Percentiles rank a stretch among this genome's conserved stretches.
Conservation (phyloP, 2,329 filamentous ascomycete genomes). For the Trichoderma polysporum region DNA sequence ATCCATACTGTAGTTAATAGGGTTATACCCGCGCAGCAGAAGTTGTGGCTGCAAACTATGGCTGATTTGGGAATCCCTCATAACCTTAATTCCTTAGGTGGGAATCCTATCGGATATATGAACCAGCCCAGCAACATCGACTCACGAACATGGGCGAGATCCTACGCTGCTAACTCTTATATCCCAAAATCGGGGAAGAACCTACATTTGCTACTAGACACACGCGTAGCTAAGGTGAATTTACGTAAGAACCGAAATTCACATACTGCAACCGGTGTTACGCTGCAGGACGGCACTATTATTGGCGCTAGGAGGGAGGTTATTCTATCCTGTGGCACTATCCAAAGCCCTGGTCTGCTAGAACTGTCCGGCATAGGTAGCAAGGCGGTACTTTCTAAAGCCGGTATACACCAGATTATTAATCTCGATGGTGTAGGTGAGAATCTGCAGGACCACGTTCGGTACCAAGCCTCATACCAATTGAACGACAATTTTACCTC, state of each 20-base stretch:
- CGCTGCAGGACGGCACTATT: conserved; percentile 19
- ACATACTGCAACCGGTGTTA: background rate
- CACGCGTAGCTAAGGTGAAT: conserved; percentile 4
- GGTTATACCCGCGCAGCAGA: conserved; percentile 1
- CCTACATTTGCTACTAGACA: background rate
- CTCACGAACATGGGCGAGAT: background rate
- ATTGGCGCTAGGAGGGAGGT: conserved; percentile 38
- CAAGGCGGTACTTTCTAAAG: conserved; percentile 33
- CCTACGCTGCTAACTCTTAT: background rate
- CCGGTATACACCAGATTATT: conserved; percentile 33
- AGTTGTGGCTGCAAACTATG: conserved; percentile 12
- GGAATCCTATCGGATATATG: conserved; percentile 11
- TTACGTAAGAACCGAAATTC: background rate
- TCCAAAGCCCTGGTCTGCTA: conserved; percentile 45
- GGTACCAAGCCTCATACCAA: conserved; percentile 35
- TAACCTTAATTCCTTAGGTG: conserved; percentile 5
- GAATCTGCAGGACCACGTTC: conserved; percentile 39
- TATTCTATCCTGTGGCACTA: conserved; percentile 42
- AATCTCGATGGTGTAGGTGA: conserved; percentile 41
- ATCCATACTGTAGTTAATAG: conserved; percentile 2
- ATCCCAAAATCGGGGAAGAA: background rate
- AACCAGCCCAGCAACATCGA: conserved; percentile 2
- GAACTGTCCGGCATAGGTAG: conserved; percentile 45
- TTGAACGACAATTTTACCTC: conserved; percentile 30
- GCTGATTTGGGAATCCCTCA: conserved; percentile 14